These are phyloP conservation scores for Pseudozyma thailandica DNA, from an alignment of 1,284 basidiomycete genomes.

Conservation along the genomic window DNA sequence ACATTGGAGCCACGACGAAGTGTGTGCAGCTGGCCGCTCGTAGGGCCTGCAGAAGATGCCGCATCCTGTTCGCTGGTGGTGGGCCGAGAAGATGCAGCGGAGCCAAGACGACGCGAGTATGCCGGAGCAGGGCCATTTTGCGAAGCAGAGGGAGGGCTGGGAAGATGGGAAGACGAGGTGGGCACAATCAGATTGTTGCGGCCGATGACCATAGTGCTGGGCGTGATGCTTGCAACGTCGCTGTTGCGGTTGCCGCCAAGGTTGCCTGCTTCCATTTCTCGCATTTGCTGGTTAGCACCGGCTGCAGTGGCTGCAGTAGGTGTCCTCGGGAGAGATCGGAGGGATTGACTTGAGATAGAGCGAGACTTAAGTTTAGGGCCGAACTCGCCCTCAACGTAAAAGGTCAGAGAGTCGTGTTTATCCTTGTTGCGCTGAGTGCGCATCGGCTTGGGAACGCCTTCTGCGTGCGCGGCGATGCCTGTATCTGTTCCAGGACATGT, in stretches of 20 bases:
- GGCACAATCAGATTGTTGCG: slow-evolving; percentile 20
- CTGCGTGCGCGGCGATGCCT: neutral
- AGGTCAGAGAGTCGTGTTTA: slow-evolving; percentile 29
- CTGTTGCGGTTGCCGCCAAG: neutral
- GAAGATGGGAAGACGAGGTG: neutral
- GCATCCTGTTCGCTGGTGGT: slow-evolving; percentile 11
- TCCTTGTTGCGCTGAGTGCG: slow-evolving; percentile 7
- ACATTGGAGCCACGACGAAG: neutral
- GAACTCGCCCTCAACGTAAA: slow-evolving; percentile 48
- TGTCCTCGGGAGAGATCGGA: slow-evolving; percentile 16
- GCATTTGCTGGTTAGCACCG: slow-evolving; percentile 26
- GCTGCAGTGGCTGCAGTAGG: neutral
- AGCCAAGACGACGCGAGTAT: slow-evolving; percentile 18
- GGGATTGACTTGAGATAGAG: slow-evolving; percentile 22
- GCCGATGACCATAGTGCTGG: slow-evolving; percentile 27
- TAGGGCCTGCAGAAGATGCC: neutral
- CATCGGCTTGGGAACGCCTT: neutral
- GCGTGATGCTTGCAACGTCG: slow-evolving; percentile 5
- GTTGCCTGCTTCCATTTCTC: slow-evolving; percentile 32
- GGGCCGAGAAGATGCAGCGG: slow-evolving; percentile 19
- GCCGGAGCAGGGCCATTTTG: slow-evolving; percentile 19
- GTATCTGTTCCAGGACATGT: slow-evolving; percentile 5
- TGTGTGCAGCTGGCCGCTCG: slow-evolving; percentile 5
- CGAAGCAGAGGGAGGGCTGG: neutral
- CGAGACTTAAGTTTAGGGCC: slow-evolving; percentile 26